These are phyloP conservation scores for Viola odorata DNA, from an alignment of 345 rosid genomes.

Conservation along the genomic window DNA sequence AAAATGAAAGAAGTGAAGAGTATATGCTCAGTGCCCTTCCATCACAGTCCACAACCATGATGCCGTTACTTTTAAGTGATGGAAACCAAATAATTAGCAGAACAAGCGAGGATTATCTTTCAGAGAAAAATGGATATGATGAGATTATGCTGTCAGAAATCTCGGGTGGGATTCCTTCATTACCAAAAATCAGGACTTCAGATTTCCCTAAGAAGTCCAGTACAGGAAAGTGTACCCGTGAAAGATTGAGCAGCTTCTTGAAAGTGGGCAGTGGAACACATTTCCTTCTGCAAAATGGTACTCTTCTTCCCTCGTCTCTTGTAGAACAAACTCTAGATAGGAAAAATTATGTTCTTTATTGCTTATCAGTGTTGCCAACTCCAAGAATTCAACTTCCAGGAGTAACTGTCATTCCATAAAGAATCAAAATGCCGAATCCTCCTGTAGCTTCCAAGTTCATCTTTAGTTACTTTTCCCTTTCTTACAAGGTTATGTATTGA, in stretches of 20 bases:
- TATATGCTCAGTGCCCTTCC: conserved; percentile 36
- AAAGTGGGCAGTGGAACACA: conserved; percentile 21
- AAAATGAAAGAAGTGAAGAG: conserved; percentile 42
- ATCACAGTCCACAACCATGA: conserved; percentile 33
- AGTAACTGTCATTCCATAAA: neutral
- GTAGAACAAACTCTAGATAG: neutral
- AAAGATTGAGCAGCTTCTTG: conserved; percentile 28
- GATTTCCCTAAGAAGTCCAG: conserved; percentile 28
- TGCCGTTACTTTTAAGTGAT: conserved; percentile 61
- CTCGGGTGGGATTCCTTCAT: conserved; percentile 38
- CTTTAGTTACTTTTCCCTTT: no score
- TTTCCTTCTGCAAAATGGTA: conserved; percentile 30
- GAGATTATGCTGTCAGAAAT: conserved; percentile 29
- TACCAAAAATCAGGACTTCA: conserved; percentile 33
- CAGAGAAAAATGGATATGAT: conserved; percentile 3
- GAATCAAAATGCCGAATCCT: neutral
- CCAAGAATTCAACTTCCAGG: neutral
- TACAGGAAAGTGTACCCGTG: conserved; percentile 21
- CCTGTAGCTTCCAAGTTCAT: no score
- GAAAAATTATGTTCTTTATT: conserved; percentile 1
- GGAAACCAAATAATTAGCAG: conserved; percentile 48
- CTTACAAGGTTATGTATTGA: conserved; percentile 3
- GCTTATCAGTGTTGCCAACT: neutral
- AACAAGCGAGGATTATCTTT: conserved; percentile 23
- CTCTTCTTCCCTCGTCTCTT: conserved; percentile 5